Conservation (phyloP, 345 rosid species). For the Passiflora organensis region DNA sequence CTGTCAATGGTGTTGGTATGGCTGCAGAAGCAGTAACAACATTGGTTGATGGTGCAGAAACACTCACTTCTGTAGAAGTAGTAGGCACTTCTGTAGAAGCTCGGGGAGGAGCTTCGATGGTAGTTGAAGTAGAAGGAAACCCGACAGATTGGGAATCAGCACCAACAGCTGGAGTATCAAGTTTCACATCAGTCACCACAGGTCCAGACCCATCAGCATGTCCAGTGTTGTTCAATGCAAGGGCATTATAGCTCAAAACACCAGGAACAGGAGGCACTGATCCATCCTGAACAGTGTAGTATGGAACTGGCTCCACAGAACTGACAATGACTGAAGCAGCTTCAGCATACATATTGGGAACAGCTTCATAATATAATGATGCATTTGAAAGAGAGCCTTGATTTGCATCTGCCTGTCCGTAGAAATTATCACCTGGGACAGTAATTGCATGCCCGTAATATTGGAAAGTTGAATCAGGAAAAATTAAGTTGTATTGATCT, state of each 20-base stretch:
- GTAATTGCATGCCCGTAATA: conserved; percentile 45
- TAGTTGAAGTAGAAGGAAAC: conserved; percentile 31
- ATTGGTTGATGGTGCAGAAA: conserved; percentile 21
- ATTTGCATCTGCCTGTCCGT: conserved; percentile 60
- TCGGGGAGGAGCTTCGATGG: conserved; percentile 29
- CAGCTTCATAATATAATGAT: conserved; percentile 51
- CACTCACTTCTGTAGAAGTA: conserved; percentile 23
- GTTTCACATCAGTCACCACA: conserved; percentile 25
- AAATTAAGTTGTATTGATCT: conserved; percentile 49
- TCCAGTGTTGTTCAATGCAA: conserved; percentile 22
- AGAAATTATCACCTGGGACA: conserved; percentile 42
- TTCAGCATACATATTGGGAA: conserved; percentile 51
- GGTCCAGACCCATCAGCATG: conserved; percentile 22
- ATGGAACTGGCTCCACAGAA: conserved; percentile 43
- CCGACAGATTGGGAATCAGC: conserved; percentile 28
- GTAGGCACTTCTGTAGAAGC: conserved; percentile 23
- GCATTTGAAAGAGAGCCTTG: conserved; percentile 52
- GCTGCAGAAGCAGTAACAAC: conserved; percentile 27
- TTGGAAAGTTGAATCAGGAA: conserved; percentile 45
- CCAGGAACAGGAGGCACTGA: conserved; percentile 40
- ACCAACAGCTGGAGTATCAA: conserved; percentile 21
- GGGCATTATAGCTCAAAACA: conserved; percentile 27
- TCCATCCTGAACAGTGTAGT: conserved; percentile 51
- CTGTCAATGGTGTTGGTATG: conserved; percentile 28
- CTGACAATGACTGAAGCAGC: conserved; percentile 42